Percentiles rank a stretch among this genome's conserved stretches.
Conservation (phyloP, 2,329 filamentous ascomycete species). For the Bisporella sp. region DNA sequence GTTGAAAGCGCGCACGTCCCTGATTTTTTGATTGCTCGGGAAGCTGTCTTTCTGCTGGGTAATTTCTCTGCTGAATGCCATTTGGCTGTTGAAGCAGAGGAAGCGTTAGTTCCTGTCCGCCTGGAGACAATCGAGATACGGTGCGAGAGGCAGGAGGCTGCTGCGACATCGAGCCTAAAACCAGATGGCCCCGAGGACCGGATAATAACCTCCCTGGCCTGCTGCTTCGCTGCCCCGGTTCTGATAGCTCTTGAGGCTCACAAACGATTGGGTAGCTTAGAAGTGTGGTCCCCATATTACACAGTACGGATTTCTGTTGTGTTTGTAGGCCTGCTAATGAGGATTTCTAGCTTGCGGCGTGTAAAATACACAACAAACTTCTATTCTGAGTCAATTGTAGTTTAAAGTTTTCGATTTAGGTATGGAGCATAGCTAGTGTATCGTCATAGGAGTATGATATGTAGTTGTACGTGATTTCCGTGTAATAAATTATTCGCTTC, state of each 20-base stretch:
- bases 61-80: slow-evolving; percentile 20
- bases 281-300: no score
- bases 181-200: slow-evolving; percentile 45
- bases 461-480: no score
- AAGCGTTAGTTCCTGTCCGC: slow-evolving; percentile 25
- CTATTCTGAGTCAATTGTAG: no score
- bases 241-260: slow-evolving; percentile 28
- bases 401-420: no score
- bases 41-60: slow-evolving; percentile 18
- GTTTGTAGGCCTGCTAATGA: no score
- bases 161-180: slow-evolving; percentile 59
- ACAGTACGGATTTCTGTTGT: no score
- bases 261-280: no score
- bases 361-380: no score
- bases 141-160: slow-evolving; percentile 49
- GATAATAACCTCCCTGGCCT: slow-evolving; percentile 49
- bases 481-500: no score
- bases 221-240: slow-evolving; percentile 28
- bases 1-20: slow-evolving; percentile 16
- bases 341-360: no score
- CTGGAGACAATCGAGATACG: slow-evolving; percentile 38
- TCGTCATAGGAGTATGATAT: no score
- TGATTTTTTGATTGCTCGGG: slow-evolving; percentile 15
- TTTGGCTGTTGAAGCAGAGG: slow-evolving; percentile 28
- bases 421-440: no score